Evolutionary conservation across 2,329 filamentous ascomycete genomes (phyloP).

Genomic region (Microcera coccophila): DNA sequence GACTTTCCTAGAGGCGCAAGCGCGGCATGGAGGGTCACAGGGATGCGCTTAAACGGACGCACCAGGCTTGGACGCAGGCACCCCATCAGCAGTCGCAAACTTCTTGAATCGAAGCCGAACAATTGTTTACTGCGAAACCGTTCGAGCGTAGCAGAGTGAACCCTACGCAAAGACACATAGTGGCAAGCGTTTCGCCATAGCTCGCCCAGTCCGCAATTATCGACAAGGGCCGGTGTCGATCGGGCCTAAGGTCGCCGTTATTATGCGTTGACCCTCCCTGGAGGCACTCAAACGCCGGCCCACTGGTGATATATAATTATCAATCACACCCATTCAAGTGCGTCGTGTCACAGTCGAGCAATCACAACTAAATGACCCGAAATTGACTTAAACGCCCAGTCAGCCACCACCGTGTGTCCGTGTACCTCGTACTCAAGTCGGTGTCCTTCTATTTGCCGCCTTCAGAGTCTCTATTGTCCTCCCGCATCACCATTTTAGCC

Average conservation of each 20-base stretch:
- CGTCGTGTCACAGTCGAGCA: not conserved
- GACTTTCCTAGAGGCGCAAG: conserved; percentile 3
- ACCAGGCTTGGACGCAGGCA: too few relatives aligned
- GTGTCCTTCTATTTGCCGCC: not conserved
- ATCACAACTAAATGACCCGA: too few relatives aligned
- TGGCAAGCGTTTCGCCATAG: not conserved
- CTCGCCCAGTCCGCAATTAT: not conserved
- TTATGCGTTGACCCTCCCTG: not conserved
- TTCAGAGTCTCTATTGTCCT: not conserved
- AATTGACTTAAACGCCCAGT: not conserved
- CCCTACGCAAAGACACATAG: too few relatives aligned
- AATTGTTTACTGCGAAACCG: too few relatives aligned
- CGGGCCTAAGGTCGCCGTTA: not conserved
- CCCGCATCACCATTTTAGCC: conserved; percentile 22
- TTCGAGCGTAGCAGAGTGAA: too few relatives aligned
- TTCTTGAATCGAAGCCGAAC: too few relatives aligned
- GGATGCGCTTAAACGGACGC: too few relatives aligned
- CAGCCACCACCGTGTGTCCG: too few relatives aligned
- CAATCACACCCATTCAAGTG: not conserved
- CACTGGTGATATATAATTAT: not conserved
- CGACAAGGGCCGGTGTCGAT: not conserved
- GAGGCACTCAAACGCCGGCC: not conserved
- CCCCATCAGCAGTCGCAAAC: too few relatives aligned
- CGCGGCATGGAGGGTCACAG: too few relatives aligned
- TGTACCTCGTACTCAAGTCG: too few relatives aligned